These are phyloP conservation scores for Acidiella bohemica DNA, from an alignment of 495 filamentous ascomycete genomes.

Conservation along the genomic window DNA sequence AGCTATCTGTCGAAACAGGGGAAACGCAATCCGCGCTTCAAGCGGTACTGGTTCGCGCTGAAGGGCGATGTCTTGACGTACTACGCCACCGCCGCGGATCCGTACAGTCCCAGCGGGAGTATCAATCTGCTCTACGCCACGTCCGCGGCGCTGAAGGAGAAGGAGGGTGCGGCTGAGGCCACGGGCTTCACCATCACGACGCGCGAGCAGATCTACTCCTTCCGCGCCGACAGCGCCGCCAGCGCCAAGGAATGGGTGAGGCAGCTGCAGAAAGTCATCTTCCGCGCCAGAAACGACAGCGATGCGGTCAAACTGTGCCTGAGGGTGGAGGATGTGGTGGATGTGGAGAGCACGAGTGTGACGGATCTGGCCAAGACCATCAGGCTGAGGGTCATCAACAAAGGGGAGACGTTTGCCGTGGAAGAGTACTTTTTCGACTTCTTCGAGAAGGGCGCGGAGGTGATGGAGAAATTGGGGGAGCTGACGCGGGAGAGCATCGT, in stretches of 20 bases:
- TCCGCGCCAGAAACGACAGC: slow-evolving; percentile 88
- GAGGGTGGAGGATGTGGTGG: slow-evolving; percentile 76
- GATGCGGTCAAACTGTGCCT: slow-evolving; percentile 94
- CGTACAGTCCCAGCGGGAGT: slow-evolving; percentile 85
- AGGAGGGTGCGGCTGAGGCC: slow-evolving; percentile 47
- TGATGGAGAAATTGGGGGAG: slow-evolving; percentile 61
- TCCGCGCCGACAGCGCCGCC: slow-evolving; percentile 73
- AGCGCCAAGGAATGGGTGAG: slow-evolving; percentile 98
- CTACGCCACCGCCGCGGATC: slow-evolving; percentile 65
- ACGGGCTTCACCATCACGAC: slow-evolving; percentile 75
- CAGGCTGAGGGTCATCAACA: slow-evolving; percentile 84
- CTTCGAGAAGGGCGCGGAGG: slow-evolving; percentile 76
- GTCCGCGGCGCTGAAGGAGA: slow-evolving; percentile 55
- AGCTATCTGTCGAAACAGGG: slow-evolving; percentile 84
- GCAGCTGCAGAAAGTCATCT: slow-evolving; percentile 84
- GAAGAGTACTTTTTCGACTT: slow-evolving; percentile 99
- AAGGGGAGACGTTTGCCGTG: slow-evolving; percentile 82
- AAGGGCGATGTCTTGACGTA: slow-evolving; percentile 95
- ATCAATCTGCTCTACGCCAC: slow-evolving; percentile 90
- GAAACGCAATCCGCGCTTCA: slow-evolving; percentile 75
- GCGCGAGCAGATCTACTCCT: slow-evolving; percentile 69
- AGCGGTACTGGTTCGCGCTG: slow-evolving; percentile 90
- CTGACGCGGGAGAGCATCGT: slow-evolving; percentile 49
- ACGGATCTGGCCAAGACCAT: slow-evolving; percentile 87
- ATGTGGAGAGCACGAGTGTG: slow-evolving; percentile 84